These are phyloP conservation scores for Triticum monococcum DNA, from an alignment of 176 grass and related monocot genomes.

Conservation along the genomic window DNA sequence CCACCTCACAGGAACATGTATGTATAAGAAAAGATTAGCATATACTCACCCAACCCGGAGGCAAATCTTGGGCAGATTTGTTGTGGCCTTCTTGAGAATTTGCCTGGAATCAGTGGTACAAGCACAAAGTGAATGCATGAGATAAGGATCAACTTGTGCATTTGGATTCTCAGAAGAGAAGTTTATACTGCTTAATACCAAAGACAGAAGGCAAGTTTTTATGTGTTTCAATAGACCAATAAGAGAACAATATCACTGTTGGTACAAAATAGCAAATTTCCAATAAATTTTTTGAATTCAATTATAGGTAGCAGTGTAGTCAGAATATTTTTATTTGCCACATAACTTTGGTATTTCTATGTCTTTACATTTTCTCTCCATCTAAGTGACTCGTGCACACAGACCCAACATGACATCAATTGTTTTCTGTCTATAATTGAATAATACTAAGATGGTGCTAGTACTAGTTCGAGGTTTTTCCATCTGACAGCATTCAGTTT, in stretches of 20 bases:
- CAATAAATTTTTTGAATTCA: background rate
- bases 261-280: background rate
- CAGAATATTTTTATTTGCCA: background rate
- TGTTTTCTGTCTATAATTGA: conserved; percentile 4
- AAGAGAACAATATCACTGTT: background rate
- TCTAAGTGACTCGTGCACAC: background rate
- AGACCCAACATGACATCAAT: conserved; percentile 11
- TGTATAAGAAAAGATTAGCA: conserved; percentile 3
- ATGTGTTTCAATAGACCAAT: background rate
- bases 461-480: conserved; percentile 4
- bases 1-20: conserved; percentile 5
- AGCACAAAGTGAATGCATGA: background rate
- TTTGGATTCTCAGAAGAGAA: background rate
- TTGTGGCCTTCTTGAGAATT: conserved; percentile 39
- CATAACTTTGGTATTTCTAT: conserved; percentile 5
- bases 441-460: conserved; percentile 16
- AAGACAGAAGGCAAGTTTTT: background rate
- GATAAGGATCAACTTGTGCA: conserved; percentile 24
- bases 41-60: conserved; percentile 80
- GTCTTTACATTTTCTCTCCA: conserved; percentile 2
- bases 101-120: conserved; percentile 39
- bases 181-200: background rate
- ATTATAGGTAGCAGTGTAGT: background rate
- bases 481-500: conserved; percentile 14
- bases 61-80: conserved; percentile 39